Evolutionary conservation across 2,329 filamentous ascomycete genomes (phyloP).

Genomic region (Stagonosporopsis cucurbitacearum): DNA sequence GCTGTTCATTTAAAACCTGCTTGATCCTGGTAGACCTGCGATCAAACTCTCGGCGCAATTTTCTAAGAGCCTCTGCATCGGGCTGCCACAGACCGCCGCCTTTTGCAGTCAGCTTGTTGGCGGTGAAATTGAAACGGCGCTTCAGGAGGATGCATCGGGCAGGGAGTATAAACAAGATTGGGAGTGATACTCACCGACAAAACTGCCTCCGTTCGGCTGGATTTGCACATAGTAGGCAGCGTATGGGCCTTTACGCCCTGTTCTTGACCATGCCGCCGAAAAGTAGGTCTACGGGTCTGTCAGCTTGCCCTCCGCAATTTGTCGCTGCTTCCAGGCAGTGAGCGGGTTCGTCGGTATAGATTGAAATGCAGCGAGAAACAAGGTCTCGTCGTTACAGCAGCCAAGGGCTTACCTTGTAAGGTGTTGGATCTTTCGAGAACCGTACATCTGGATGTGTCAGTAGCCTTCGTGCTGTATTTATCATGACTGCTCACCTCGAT

Average conservation of each 20-base stretch:
- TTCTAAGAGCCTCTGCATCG: constrained; percentile 68
- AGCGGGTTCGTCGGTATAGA: no score
- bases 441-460: constrained; percentile 66
- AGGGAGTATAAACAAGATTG: neutral
- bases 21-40: constrained; percentile 74
- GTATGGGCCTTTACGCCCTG: constrained; percentile 70
- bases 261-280: constrained; percentile 85
- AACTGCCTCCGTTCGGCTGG: constrained; percentile 69
- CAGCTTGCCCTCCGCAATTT: constrained; percentile 19
- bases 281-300: constrained; percentile 69
- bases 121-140: neutral
- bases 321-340: neutral
- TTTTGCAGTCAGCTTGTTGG: constrained; percentile 41
- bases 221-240: constrained; percentile 89
- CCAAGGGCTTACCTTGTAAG: constrained; percentile 76
- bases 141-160: neutral
- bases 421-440: constrained; percentile 83
- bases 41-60: constrained; percentile 77
- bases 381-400: neutral
- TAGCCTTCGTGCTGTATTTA: neutral
- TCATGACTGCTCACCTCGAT: constrained; percentile 59
- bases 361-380: neutral
- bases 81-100: constrained; percentile 84
- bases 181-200: constrained; percentile 68
- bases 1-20: constrained; percentile 65